Conservation (phyloP, 768 basidiomycete species). For the Phlegmacium glaucopus region DNA sequence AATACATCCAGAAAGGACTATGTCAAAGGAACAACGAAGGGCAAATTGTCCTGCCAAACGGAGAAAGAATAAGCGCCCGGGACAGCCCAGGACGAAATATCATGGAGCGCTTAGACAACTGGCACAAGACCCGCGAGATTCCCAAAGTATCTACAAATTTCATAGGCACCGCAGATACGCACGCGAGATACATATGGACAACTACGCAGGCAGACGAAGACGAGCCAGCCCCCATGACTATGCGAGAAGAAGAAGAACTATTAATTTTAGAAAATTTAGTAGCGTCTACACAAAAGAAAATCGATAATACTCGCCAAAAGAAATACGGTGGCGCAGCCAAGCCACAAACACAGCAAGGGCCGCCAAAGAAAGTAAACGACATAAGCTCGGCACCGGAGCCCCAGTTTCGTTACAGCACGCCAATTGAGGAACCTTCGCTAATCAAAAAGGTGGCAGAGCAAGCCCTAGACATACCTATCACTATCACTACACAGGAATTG, state of each 20-base stretch:
- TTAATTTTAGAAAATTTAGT: conserved; percentile 1
- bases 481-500: conserved; percentile 13
- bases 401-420: conserved; percentile 9
- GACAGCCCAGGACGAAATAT: background rate
- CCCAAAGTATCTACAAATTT: background rate
- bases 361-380: no score
- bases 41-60: background rate
- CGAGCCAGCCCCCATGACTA: background rate
- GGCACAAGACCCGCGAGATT: background rate
- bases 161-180: background rate
- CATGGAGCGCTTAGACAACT: conserved; percentile 8
- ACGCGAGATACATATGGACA: background rate
- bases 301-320: conserved; percentile 2
- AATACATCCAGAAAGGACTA: conserved; percentile 6
- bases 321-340: no score
- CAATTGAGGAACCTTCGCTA: conserved; percentile 10
- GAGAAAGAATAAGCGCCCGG: background rate
- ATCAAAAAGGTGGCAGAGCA: conserved; percentile 4
- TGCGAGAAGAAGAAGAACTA: conserved; percentile 1
- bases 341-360: no score
- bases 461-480: conserved; percentile 9
- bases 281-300: conserved; percentile 2
- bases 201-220: background rate
- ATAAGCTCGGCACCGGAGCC: background rate
- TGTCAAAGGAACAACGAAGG: background rate